Base-by-base conservation (phyloP, 306 rosid species). In the Purshia tridentata region DNA sequence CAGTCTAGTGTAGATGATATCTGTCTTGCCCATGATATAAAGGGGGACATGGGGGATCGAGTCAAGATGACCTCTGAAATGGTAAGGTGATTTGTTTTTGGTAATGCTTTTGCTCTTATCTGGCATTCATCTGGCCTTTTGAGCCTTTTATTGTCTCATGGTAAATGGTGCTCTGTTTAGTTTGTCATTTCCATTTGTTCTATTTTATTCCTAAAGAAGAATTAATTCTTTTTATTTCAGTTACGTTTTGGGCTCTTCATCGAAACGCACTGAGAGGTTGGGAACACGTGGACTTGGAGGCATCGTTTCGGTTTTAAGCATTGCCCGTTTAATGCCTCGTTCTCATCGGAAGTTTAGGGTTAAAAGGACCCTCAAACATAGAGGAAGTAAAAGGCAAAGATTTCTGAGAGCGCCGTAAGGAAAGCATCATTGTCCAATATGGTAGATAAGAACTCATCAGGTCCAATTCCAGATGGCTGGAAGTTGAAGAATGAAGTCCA, bases 401-500 rank as follows among this genome's bases (percentile, higher is more conserved):
- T 62, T 77, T 39, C 22, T 52, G n/a, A 44, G 75, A 44, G 45
- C 10, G 2, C 40, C 0, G 8, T 45, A 15, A 9, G 16, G 8
- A 8, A 23, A 14, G 0, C 22, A 44, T 23, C 54, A 55, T 13
- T 14, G 6, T 22, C 7, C 0, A 48, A 8, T n/a, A 78, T 78
- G 73, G 77, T 29, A 5, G 67, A 78, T 63, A 44, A 4, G 46
- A 44, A 57, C 10, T 5, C 14, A 0, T 22, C 39, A 0, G 9
- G 9, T 2, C 51, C 51, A 46, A 65, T 78, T 48, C 81, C 81
- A 20, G 37, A 15, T 2, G 61, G 77, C 41, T 78, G 81, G 73
- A 46, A 46, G 55, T 56, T 55, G 16, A 72, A 47, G 68, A 54
- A 10, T 10, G 73, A 71, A 45, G 37, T 18, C 20, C 57, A 22